Evolutionary conservation across 441 rosid genomes (phyloP).

Genomic region (Omphalea diandra): DNA sequence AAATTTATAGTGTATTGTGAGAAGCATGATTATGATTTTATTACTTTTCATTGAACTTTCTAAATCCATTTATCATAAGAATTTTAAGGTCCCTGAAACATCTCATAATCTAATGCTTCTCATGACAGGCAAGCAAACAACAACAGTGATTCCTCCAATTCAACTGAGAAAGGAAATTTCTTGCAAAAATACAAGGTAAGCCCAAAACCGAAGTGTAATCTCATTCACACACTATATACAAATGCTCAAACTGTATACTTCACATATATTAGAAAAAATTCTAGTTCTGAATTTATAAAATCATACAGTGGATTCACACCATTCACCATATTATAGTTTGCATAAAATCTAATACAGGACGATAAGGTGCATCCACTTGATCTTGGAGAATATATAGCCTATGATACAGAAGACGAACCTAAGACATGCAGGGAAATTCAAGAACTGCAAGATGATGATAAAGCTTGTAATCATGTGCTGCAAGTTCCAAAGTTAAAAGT

Average conservation of each 20-base stretch:
- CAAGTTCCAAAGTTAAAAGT: constrained; percentile 17
- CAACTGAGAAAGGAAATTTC: constrained; percentile 32
- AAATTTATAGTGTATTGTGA: too few relatives aligned
- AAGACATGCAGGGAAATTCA: constrained; percentile 20
- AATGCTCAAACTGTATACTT: not conserved
- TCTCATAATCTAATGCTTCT: constrained; percentile 16
- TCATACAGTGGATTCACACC: not conserved
- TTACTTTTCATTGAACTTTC: not conserved
- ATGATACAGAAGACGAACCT: constrained; percentile 14
- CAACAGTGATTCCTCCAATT: constrained; percentile 29
- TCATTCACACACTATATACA: not conserved
- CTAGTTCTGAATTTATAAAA: not conserved
- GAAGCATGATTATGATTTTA: not conserved
- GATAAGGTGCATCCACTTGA: constrained; percentile 49
- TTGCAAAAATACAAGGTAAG: constrained; percentile 41
- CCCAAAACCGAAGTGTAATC: not conserved
- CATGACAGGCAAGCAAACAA: constrained; percentile 36
- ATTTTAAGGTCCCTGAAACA: not conserved
- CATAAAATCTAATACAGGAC: constrained; percentile 36
- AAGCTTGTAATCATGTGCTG: constrained; percentile 20
- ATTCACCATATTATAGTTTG: not conserved
- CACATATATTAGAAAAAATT: not conserved
- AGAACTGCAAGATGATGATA: constrained; percentile 23
- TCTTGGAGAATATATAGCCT: constrained; percentile 30
- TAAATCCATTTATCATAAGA: not conserved